A percentile compares a stretch with the other conserved stretches of the same genome.
Evolutionary conservation across 768 basidiomycete genomes (phyloP).

Genomic region (Asterophora lycoperdoides): DNA sequence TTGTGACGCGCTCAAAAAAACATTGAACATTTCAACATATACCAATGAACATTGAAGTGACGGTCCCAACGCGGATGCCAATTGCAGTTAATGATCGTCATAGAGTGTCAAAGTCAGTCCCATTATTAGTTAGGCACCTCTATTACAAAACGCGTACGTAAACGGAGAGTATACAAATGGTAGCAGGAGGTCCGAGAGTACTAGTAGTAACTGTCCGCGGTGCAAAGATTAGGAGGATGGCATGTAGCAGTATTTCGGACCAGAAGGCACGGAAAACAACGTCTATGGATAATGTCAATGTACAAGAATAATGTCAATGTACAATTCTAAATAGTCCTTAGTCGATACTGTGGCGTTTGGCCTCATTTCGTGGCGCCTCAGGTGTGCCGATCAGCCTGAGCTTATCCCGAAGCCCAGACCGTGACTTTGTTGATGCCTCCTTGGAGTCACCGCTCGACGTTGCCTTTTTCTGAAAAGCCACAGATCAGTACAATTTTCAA

Average conservation of each 20-base stretch:
- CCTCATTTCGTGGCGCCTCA: slow-evolving; percentile 33
- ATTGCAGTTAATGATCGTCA: neutral
- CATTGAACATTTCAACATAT: neutral
- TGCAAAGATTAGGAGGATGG: too few species aligned
- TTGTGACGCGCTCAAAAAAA: slow-evolving; percentile 17
- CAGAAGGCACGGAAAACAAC: neutral
- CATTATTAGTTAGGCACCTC: too few species aligned
- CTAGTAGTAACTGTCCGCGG: too few species aligned
- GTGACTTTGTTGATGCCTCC: slow-evolving; percentile 15
- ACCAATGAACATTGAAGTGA: too few species aligned
- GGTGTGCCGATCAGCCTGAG: slow-evolving; percentile 33
- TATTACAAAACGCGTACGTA: too few species aligned
- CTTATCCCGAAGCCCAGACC: slow-evolving; percentile 30
- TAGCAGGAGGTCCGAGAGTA: neutral
- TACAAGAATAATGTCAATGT: neutral
- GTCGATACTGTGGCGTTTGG: slow-evolving; percentile 34
- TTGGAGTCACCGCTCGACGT: neutral
- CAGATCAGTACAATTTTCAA: neutral
- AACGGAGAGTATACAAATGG: neutral
- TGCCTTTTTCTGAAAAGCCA: slow-evolving; percentile 11
- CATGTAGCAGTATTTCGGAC: neutral
- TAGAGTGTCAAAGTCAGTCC: too few species aligned
- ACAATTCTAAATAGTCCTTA: slow-evolving; percentile 9
- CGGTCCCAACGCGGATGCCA: too few species aligned
- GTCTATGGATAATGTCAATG: neutral